Evolutionary conservation across 176 grass and related monocot genomes (phyloP), one percentile per base, ranked within the genome.

Genomic region (Hsuehochloa calcarea): DNA sequence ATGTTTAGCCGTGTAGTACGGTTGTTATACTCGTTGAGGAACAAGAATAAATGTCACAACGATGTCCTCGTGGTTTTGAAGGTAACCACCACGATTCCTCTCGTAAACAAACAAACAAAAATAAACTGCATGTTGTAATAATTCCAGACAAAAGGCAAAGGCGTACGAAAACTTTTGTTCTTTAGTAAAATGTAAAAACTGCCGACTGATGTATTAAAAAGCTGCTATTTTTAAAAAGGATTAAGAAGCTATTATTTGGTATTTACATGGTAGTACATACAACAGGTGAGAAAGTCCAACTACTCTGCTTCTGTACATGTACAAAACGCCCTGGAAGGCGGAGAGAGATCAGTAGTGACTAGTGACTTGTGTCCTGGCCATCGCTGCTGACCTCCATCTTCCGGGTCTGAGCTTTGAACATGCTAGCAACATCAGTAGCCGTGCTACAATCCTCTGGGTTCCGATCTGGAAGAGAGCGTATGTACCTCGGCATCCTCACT

Each of bases 401-500:
- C 80, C 91, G 88, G 27, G 88, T 88, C 79, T 99, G 96, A 62
- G 90, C 90, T 69, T 64, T 92, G 75, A 91, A 96, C 81, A 96
- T 86, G 55, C 22, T 89, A 49, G 90, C 93, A 85, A 94, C 85
- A 80, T 99, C 93, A 51, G 80, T 10, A 19, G 91, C 87, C 44
- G 84, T 67, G 88, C 90, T 90, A 52, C 96, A 91, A 82, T 91
- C 91, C 55, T 96, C 91, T 39, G 93, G 65, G 59, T 70, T 92
- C 72, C 93, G 77, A 65, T 99, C 91, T 37, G 78, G 82, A 46
- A 84, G 76, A 44, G 81, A 80, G 17, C 90, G 65, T 67, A 88
- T 82, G 87, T 86, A 92, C 86, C 93, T 96, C 12, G 93, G 91
- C 80, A 99, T 81, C 89, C 96, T 92, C 59, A 96, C 86, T 1